Conservation (phyloP, 176 grass and related monocot species). For the Tillandsia leiboldiana region DNA sequence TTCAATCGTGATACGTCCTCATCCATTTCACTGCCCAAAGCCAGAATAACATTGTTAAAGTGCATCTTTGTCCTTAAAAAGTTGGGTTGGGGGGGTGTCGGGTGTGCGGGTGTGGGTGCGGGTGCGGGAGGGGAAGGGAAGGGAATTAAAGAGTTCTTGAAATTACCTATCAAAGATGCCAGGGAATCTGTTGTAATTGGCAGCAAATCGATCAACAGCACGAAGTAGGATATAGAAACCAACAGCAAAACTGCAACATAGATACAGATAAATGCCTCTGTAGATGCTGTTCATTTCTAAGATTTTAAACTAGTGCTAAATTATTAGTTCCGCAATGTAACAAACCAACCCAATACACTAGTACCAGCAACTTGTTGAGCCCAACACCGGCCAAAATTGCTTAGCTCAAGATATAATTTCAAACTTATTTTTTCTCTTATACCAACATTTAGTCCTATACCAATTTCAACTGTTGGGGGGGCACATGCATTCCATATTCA, state of each 20-base stretch:
- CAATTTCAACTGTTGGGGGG: too few species aligned
- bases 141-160: constrained; percentile 13
- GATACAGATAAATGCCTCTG: constrained; percentile 12
- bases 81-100: too few species aligned
- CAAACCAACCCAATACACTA: too few species aligned
- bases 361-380: too few species aligned
- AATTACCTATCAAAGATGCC: constrained; percentile 75
- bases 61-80: too few species aligned
- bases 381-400: too few species aligned
- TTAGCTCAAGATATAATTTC: too few species aligned
- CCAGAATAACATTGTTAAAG: neutral
- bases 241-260: constrained; percentile 45
- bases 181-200: constrained; percentile 60
- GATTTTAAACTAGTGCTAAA: neutral
- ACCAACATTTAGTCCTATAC: too few species aligned
- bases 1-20: constrained; percentile 84
- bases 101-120: neutral
- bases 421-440: too few species aligned
- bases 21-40: constrained; percentile 55
- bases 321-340: too few species aligned
- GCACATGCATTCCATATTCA: too few species aligned
- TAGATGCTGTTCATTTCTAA: neutral
- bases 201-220: constrained; percentile 59
- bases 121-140: neutral
- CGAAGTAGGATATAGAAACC: constrained; percentile 83